These are phyloP conservation scores for Helotiales sp. DNA, from an alignment of 2,329 filamentous ascomycete genomes.

Conservation along the genomic window DNA sequence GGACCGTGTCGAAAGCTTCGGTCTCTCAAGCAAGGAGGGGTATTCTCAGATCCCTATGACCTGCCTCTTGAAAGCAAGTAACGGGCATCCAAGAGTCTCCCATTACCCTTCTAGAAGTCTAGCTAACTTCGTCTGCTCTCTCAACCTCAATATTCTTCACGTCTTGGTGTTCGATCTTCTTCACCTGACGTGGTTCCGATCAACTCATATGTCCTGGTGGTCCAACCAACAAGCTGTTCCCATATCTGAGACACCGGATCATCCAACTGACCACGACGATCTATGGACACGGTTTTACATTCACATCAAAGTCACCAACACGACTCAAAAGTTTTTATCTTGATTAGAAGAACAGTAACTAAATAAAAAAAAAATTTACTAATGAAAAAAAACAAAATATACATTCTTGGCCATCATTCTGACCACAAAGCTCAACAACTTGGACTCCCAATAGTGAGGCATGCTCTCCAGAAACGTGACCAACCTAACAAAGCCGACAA, in stretches of 20 bases:
- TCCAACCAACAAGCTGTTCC: constrained; percentile 17
- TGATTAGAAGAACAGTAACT: too few relatives aligned
- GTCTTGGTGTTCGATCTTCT: constrained; percentile 19
- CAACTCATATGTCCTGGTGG: constrained; percentile 21
- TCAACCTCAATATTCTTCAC: constrained; percentile 13
- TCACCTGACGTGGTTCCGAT: constrained; percentile 22
- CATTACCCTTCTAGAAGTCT: neutral
- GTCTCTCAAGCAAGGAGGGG: too few relatives aligned
- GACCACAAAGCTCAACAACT: constrained; percentile 53
- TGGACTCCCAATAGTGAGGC: constrained; percentile 47
- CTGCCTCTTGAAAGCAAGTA: too few relatives aligned
- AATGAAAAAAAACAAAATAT: too few relatives aligned
- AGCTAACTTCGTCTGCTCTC: neutral
- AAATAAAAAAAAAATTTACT: too few relatives aligned
- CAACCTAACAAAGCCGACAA: neutral
- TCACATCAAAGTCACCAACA: constrained; percentile 21
- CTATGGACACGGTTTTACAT: constrained; percentile 18
- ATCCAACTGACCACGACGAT: constrained; percentile 19
- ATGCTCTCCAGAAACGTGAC: constrained; percentile 7
- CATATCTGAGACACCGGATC: constrained; percentile 19
- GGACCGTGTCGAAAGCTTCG: too few relatives aligned
- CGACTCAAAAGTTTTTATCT: too few relatives aligned
- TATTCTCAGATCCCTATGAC: too few relatives aligned
- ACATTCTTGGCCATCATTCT: constrained; percentile 35
- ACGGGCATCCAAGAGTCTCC: too few relatives aligned